Evolutionary conservation across 345 rosid species (phyloP), one percentile per base, ranked within the genome.

Genomic region (Salix viminalis): DNA sequence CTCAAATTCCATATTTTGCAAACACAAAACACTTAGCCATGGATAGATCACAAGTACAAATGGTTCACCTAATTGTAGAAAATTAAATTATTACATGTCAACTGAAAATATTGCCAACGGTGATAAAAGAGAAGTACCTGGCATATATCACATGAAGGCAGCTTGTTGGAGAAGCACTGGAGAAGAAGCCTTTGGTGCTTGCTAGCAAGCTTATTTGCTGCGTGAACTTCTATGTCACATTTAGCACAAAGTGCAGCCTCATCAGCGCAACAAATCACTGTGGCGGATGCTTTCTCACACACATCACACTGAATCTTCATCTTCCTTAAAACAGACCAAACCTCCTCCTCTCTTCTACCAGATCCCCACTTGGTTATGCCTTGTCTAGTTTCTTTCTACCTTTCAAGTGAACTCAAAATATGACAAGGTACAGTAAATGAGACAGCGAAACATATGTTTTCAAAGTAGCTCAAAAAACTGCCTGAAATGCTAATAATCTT

Each of bases 271-370:
- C 99, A 95, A n/a, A 95, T 95, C 80, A 95, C 88, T 7, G 97
- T 89, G 3, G 99, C 99, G 8, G 92, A 94, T 77, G 97, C 97
- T 81, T 74, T 93, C 88, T 95, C 99, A 83, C 99, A 95, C 19
- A 91, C 97, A 84, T 95, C 99, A 85, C 99, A 95, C 87, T 95
- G 99, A 68, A 95, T 90, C 87, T 93, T 95, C 99, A 95, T 95
- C 79, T 67, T 44, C 18, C 5, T n/a, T 68, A 21, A 21, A 18
- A 39, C 15, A 66, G 34, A 19, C 5, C 37, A 76, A 71, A 36
- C 15, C 64, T 14, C 54, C 36, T 71, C 79, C 66, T 76, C 79
- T 84, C 74, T 82, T 54, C 39, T 41, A 62, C 2, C 23, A 56
- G 66, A 60, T 30, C 48, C 62, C 52, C 54, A 6, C 1, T 62